A percentile compares a stretch with the other conserved stretches of the same genome.
phyloP scores from a whole-genome alignment of 139 green algal species.

The Chlamydomonas applanata region DNA sequence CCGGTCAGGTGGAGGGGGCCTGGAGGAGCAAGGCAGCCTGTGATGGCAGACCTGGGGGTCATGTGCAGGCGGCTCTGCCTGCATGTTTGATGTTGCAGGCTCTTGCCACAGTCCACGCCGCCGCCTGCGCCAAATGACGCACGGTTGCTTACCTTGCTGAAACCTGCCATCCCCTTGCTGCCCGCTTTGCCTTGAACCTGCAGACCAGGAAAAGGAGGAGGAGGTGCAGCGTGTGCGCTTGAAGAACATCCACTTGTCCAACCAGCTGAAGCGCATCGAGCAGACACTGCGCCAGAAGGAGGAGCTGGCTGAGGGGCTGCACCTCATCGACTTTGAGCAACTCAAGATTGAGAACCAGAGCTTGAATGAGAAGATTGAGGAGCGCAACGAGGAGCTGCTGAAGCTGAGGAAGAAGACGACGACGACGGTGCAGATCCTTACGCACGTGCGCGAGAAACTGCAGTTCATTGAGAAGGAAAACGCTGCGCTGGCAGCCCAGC shows the following conservation, averaged over 20 bases:
- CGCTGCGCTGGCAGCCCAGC: constrained; percentile 22
- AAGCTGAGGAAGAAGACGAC: constrained; percentile 85
- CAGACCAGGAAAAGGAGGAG: constrained; percentile 55
- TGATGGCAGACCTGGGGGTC: too few species aligned
- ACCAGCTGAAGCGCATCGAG: constrained; percentile 50
- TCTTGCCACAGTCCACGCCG: too few species aligned
- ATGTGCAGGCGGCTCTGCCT: too few species aligned
- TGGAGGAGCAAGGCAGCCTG: too few species aligned
- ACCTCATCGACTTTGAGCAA: constrained; percentile 95
- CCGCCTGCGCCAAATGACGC: too few species aligned
- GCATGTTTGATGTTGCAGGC: too few species aligned
- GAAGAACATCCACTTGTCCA: constrained; percentile 66
- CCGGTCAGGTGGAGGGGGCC: too few species aligned
- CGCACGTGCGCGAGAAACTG: constrained; percentile 86
- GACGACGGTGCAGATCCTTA: constrained; percentile 79
- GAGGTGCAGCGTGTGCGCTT: constrained; percentile 63
- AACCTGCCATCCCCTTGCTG: too few species aligned
- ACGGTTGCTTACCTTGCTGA: neutral
- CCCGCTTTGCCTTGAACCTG: neutral
- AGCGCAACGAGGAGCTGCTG: constrained; percentile 83
- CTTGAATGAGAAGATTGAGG: constrained; percentile 85
- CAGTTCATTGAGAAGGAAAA: constrained; percentile 78
- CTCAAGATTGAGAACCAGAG: constrained; percentile 91
- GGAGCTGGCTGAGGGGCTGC: constrained; percentile 78
- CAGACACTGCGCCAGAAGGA: constrained; percentile 49